A percentile compares a stretch with the other conserved stretches of the same genome.
Conservation (phyloP, 2,329 filamentous ascomycete genomes). For the Diaporthe velutina region DNA sequence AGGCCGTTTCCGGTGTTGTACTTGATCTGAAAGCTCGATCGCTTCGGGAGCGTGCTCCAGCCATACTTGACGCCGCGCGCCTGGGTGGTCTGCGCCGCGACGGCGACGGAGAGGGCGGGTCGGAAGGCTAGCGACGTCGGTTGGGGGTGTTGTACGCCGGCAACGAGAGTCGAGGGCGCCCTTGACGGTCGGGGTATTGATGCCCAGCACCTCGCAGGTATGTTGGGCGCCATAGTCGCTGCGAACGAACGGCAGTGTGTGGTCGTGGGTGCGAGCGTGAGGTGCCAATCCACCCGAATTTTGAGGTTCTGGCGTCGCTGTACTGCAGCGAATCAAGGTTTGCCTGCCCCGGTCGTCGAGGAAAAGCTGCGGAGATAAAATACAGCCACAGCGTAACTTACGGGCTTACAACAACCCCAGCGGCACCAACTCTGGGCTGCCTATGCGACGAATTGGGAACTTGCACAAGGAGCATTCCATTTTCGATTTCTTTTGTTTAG, state of each 20-base stretch:
- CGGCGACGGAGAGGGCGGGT: slow-evolving; percentile 50
- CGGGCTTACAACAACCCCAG: not conserved
- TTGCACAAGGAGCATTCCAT: not conserved
- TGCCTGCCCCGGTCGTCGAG: slow-evolving; percentile 32
- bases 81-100: slow-evolving; percentile 57
- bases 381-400: slow-evolving; percentile 28
- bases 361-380: slow-evolving; percentile 36
- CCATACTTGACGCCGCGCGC: slow-evolving; percentile 68
- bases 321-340: slow-evolving; percentile 11
- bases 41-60: slow-evolving; percentile 66
- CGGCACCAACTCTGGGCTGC: not conserved
- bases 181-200: slow-evolving; percentile 48
- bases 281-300: slow-evolving; percentile 26
- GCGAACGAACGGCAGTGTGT: slow-evolving; percentile 1
- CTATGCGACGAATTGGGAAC: not conserved
- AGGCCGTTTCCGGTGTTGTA: slow-evolving; percentile 73
- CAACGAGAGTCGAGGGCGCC: slow-evolving; percentile 42
- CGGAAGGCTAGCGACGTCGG: slow-evolving; percentile 49
- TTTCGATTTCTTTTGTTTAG: not conserved
- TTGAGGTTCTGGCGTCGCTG: slow-evolving; percentile 34
- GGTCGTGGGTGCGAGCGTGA: slow-evolving; percentile 8
- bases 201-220: slow-evolving; percentile 59
- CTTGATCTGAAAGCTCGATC: slow-evolving; percentile 63
- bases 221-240: slow-evolving; percentile 59
- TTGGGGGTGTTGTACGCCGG: slow-evolving; percentile 39